A percentile compares a stretch with the other conserved stretches of the same genome.
Conservation (phyloP, 768 basidiomycete species). For the Pholiota conissans region DNA sequence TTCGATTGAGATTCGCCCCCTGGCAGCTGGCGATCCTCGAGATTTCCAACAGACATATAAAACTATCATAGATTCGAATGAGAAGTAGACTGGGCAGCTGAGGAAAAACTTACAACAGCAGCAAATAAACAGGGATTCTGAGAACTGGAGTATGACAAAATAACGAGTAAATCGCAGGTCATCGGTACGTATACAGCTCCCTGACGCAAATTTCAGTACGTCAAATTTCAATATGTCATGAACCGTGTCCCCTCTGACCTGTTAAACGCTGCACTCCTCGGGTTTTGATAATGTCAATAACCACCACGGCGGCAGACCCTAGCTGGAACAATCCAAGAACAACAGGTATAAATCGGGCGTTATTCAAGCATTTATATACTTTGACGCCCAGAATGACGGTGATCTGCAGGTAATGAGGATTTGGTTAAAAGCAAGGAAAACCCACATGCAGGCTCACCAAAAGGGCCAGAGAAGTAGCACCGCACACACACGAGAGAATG, state of each 20-base stretch:
- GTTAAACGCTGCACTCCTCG: conserved; percentile 44
- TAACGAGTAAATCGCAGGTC: conserved; percentile 36
- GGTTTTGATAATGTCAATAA: conserved; percentile 40
- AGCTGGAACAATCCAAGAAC: conserved; percentile 42
- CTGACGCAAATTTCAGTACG: conserved; percentile 28
- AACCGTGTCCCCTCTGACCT: conserved; percentile 31
- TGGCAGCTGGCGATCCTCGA: conserved; percentile 45
- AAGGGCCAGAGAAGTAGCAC: conserved; percentile 37
- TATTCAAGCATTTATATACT: conserved; percentile 64
- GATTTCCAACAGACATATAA: conserved; percentile 56
- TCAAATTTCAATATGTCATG: neutral
- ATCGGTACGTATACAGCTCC: conserved; percentile 43
- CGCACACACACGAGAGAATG: conserved; percentile 33
- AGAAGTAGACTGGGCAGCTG: neutral
- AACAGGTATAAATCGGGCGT: conserved; percentile 52
- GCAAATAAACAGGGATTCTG: conserved; percentile 59
- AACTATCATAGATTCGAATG: conserved; percentile 32
- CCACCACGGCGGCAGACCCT: conserved; percentile 40
- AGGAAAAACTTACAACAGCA: conserved; percentile 50
- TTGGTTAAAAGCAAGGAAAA: neutral
- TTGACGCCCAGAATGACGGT: conserved; percentile 66
- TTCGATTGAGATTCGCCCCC: conserved; percentile 55
- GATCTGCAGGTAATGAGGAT: conserved; percentile 39
- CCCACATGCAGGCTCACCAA: conserved; percentile 28
- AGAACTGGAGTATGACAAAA: conserved; percentile 48